Conservation (phyloP, 345 rosid species). For the Streptanthus diversifolius region DNA sequence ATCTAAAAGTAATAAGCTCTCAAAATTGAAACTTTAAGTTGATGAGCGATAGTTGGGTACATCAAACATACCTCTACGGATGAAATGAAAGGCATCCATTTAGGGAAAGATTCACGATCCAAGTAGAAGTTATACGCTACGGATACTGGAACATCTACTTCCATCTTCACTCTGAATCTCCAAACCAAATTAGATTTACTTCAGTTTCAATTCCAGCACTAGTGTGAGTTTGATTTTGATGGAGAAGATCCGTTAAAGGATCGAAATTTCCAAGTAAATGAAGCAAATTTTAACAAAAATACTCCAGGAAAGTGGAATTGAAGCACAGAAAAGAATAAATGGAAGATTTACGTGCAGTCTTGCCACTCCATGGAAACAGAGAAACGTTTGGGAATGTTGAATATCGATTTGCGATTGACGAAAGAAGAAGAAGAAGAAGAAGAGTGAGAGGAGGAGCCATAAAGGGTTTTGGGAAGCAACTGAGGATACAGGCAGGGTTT, state of each 20-base stretch:
- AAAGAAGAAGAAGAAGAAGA: constrained; percentile 14
- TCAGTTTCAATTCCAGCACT: not conserved
- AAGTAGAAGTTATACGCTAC: constrained; percentile 36
- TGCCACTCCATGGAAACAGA: constrained; percentile 91
- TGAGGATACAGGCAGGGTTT: constrained; percentile 36
- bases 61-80: constrained; percentile 22
- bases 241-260: not conserved
- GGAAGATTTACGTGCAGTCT: constrained; percentile 74
- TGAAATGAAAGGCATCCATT: constrained; percentile 42
- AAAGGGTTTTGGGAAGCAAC: constrained; percentile 19
- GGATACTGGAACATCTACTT: constrained; percentile 36
- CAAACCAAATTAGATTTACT: not conserved
- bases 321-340: not conserved
- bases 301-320: not conserved
- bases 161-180: constrained; percentile 37
- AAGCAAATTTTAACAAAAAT: not conserved
- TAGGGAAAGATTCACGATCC: constrained; percentile 39
- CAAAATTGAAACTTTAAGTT: not conserved
- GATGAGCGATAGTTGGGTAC: not conserved
- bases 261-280: not conserved
- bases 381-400: constrained; percentile 37
- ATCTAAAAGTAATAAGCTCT: not conserved
- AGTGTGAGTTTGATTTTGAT: not conserved
- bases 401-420: constrained; percentile 31
- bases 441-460: constrained; percentile 31